phyloP scores from a whole-genome alignment of 1,284 basidiomycete species.

The Boletus semigastroideus region DNA sequence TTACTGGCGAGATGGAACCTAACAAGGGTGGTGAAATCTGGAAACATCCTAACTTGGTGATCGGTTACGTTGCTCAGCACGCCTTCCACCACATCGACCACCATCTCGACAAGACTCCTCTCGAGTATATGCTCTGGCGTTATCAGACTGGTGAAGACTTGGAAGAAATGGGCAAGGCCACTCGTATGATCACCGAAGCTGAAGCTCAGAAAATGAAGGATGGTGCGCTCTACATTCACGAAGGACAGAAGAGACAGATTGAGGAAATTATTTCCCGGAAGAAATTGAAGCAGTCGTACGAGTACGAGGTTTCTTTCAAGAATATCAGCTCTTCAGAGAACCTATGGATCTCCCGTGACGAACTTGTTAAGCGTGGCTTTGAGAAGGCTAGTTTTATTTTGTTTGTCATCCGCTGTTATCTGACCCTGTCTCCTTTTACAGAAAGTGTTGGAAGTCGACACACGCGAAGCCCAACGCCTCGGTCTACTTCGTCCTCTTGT shows the following conservation, averaged over 20 bases:
- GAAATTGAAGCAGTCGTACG: conserved; percentile 99
- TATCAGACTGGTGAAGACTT: conserved; percentile 99
- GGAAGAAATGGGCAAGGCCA: conserved; percentile 93
- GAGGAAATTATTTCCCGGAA: conserved; percentile 91
- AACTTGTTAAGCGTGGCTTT: conserved; percentile 95
- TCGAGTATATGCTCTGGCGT: conserved; percentile 99
- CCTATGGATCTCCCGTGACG: conserved; percentile 95
- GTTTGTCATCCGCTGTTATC: background rate
- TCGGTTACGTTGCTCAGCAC: conserved; percentile 98
- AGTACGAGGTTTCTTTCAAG: conserved; percentile 97
- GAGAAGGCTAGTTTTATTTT: conserved; percentile 67
- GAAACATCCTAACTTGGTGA: conserved; percentile 99
- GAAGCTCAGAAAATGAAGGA: conserved; percentile 98
- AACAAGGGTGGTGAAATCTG: conserved; percentile 97
- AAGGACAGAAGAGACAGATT: conserved; percentile 93
- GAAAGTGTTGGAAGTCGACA: conserved; percentile 97
- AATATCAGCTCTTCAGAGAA: conserved; percentile 91
- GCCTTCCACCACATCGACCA: conserved; percentile 99
- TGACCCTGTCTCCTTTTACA: conserved; percentile 22
- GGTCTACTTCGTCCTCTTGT: conserved; percentile 96
- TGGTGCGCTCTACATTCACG: conserved; percentile 80
- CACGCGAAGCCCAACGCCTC: conserved; percentile 94
- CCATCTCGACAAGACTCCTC: conserved; percentile 96
- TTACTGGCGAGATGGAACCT: conserved; percentile 96
- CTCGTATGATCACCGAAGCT: conserved; percentile 83